Conservation (phyloP, 139 green algal species). For the Tetradesmus obliquus region DNA sequence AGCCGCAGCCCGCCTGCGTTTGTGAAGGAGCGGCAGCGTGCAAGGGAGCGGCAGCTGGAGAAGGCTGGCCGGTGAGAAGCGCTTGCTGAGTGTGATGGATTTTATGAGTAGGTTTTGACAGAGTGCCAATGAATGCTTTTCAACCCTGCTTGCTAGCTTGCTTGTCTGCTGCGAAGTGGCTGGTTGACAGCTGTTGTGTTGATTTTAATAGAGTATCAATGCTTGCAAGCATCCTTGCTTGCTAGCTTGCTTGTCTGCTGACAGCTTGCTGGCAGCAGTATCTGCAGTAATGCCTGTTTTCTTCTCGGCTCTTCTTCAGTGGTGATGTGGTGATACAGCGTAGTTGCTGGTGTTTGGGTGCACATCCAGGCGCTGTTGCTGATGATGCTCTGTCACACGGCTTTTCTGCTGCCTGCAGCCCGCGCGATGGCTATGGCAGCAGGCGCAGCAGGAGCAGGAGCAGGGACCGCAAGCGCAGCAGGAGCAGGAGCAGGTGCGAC, state of each 20-base stretch:
- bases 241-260: no score
- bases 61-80: not conserved
- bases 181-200: not conserved
- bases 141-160: not conserved
- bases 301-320: no score
- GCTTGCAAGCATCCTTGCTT: no score
- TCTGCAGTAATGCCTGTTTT: no score
- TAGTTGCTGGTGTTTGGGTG: no score
- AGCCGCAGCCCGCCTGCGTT: not conserved
- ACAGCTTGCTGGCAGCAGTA: no score
- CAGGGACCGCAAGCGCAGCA: not conserved
- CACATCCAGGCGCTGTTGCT: no score
- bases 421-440: not conserved
- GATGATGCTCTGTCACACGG: no score
- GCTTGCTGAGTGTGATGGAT: not conserved
- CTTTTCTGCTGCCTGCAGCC: not conserved
- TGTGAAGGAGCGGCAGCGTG: not conserved
- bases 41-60: conserved; percentile 24
- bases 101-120: not conserved
- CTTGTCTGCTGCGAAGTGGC: not conserved
- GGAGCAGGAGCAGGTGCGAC: not conserved
- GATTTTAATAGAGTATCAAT: no score
- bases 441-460: conserved; percentile 8
- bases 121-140: no score
- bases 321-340: no score